Evolutionary conservation across 2,329 filamentous ascomycete species (phyloP).

Genomic region (Bipolaris sorokiniana): DNA sequence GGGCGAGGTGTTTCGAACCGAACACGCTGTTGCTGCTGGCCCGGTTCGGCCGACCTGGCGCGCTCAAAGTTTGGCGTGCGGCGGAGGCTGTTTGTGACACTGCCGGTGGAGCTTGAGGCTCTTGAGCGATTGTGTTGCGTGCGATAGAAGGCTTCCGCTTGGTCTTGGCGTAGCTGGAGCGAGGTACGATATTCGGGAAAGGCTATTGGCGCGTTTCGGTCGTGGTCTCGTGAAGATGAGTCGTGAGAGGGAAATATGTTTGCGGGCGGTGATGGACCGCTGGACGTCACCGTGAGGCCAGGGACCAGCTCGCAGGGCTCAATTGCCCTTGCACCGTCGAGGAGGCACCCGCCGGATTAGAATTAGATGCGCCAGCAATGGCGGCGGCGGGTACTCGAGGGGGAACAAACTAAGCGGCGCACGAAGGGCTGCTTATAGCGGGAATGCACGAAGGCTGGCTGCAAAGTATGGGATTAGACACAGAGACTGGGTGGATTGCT

Average conservation of each 20-base stretch:
- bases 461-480: constrained; percentile 29
- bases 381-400: constrained; percentile 25
- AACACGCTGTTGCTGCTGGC: constrained; percentile 42
- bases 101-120: constrained; percentile 60
- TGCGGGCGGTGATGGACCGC: constrained; percentile 30
- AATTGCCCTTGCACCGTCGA: constrained; percentile 28
- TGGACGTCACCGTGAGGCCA: constrained; percentile 38
- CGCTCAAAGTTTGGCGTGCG: constrained; percentile 60
- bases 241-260: constrained; percentile 37
- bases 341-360: constrained; percentile 29
- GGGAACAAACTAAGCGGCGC: constrained; percentile 17
- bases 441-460: constrained; percentile 28
- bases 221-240: constrained; percentile 46
- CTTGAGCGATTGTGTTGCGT: constrained; percentile 51
- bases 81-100: constrained; percentile 57
- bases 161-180: constrained; percentile 53
- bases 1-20: constrained; percentile 42
- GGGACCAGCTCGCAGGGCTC: constrained; percentile 15
- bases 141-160: constrained; percentile 45
- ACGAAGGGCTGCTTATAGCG: constrained; percentile 23
- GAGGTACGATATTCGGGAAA: constrained; percentile 42
- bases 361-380: constrained; percentile 3
- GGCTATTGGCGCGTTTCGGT: constrained; percentile 40
- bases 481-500: constrained; percentile 29
- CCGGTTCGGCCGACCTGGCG: constrained; percentile 54